Base-by-base conservation (phyloP, 2,329 filamentous ascomycete genomes). In the Trichoderma cornu-damae region DNA sequence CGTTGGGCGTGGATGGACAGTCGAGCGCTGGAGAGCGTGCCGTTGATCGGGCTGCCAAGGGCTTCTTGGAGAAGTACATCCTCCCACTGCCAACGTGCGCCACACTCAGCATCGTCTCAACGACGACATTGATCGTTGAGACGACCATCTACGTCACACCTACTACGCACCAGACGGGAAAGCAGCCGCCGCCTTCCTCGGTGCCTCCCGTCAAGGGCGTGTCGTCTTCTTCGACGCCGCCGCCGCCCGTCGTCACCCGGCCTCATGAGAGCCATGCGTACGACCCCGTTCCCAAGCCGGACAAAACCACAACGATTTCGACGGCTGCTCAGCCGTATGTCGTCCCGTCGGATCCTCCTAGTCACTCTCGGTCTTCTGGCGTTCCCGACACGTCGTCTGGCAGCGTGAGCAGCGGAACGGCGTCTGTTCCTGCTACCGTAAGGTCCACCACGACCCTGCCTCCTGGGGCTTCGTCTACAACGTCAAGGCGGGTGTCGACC, bases 101-200 rank as follows among this genome's bases (percentile, higher is more conserved):
- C n/a, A 34, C 46, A 9, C 26, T 32, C 11, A 43, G 35, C 44
- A 35, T 49, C 37, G 40, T 44, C 46, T 30, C 47, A 3, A 57
- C 54, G 1, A 57, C 67, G 11, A 72, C 67, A 2, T 66, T 62
- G 28, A 73, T 68, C 3, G 52, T 72, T 6, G 71, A 73, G 24
- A 62, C 69, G 6, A 69, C 67, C 6, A 63, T 69, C 30, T 68
- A 64, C 37, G 61, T 72, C 14, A 72, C 70, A 9, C 65, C 67
- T 57, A 63, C 63, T 6, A 28, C 57, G 11, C 35, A 18, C 7
- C n/a, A 26, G 11, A 47, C 42, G 18, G 30, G 4, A 5, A n/a
- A n/a, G n/a, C 20, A n/a, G 8, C 28, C 40, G 12, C 30, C 51
- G 11, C 2, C 30, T 8, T 28, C 37, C 18, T 34, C 50, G 5